phyloP scores from a whole-genome alignment of 2,329 filamentous ascomycete species.

The Arthrinium phaeospermum region DNA sequence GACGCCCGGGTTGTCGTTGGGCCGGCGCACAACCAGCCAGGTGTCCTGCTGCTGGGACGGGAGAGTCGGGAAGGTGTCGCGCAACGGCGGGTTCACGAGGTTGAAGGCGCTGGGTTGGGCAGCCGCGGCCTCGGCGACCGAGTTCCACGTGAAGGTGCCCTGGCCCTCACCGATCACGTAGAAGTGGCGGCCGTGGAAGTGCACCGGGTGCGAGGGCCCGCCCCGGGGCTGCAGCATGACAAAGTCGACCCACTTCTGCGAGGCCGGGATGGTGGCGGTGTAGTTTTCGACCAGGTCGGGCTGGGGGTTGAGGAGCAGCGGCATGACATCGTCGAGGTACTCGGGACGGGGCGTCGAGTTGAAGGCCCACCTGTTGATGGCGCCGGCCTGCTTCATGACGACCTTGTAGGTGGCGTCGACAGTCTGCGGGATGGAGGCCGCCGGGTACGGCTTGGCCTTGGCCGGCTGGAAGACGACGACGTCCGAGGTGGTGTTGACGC shows the following conservation, averaged over 20 bases:
- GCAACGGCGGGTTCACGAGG: slow-evolving; percentile 57
- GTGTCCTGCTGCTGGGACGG: slow-evolving; percentile 36
- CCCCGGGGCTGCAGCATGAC: slow-evolving; percentile 45
- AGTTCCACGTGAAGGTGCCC: slow-evolving; percentile 57
- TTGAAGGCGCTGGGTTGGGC: slow-evolving; percentile 60
- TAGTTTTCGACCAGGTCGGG: slow-evolving; percentile 40
- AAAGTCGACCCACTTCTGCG: slow-evolving; percentile 62
- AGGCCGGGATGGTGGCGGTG: slow-evolving; percentile 44
- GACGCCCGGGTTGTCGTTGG: slow-evolving; percentile 57
- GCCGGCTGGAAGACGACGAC: slow-evolving; percentile 52
- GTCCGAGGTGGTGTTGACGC: slow-evolving; percentile 45
- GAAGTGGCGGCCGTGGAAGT: slow-evolving; percentile 69
- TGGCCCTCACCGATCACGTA: slow-evolving; percentile 59
- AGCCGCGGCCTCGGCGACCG: slow-evolving; percentile 57
- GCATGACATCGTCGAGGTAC: slow-evolving; percentile 43
- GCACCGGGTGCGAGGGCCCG: slow-evolving; percentile 61
- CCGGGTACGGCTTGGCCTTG: slow-evolving; percentile 53
- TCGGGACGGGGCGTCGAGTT: slow-evolving; percentile 50
- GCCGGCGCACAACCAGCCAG: slow-evolving; percentile 60
- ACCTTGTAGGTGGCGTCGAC: slow-evolving; percentile 52
- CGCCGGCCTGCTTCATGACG: slow-evolving; percentile 42
- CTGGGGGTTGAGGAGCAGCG: slow-evolving; percentile 53
- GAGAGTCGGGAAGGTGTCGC: slow-evolving; percentile 54
- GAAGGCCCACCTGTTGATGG: slow-evolving; percentile 59
- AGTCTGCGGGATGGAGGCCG: slow-evolving; percentile 45